Evolutionary conservation across 306 rosid species (phyloP).

Genomic region (Quercus suber): DNA sequence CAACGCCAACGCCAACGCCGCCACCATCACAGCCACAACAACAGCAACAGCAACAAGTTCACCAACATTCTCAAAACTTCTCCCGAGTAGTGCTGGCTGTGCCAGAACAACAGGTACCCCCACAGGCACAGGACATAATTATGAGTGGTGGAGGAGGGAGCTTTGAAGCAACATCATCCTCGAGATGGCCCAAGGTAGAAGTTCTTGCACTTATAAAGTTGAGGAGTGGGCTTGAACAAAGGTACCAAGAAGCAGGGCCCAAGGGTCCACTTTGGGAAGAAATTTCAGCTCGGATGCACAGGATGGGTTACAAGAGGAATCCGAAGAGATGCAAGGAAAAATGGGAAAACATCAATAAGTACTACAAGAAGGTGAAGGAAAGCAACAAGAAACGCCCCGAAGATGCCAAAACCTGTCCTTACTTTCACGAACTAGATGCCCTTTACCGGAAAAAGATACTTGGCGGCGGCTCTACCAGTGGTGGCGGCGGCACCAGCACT

Average conservation of each 20-base stretch:
- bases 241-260: slow-evolving; percentile 42
- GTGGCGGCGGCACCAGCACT: slow-evolving; percentile 11
- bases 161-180: slow-evolving; percentile 16
- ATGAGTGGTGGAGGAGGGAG: slow-evolving; percentile 21
- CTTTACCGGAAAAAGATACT: slow-evolving; percentile 28
- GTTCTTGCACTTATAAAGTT: slow-evolving; percentile 40
- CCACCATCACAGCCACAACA: neutral
- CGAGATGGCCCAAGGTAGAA: slow-evolving; percentile 51
- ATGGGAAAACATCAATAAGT: slow-evolving; percentile 46
- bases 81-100: slow-evolving; percentile 1
- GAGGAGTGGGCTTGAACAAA: slow-evolving; percentile 38
- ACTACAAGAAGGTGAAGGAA: slow-evolving; percentile 38
- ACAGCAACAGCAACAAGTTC: neutral
- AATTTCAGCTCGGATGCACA: slow-evolving; percentile 30
- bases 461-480: slow-evolving; percentile 23
- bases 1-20: neutral
- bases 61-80: neutral
- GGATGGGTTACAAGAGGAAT: slow-evolving; percentile 35
- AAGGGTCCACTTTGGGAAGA: slow-evolving; percentile 58
- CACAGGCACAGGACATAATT: neutral
- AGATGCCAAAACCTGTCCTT: slow-evolving; percentile 41
- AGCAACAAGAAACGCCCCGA: slow-evolving; percentile 38
- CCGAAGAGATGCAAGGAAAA: slow-evolving; percentile 34
- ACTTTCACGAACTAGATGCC: slow-evolving; percentile 37
- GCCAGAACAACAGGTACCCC: slow-evolving; percentile 19